These are phyloP conservation scores for Aspergillus tamarii DNA, from an alignment of 2,329 filamentous ascomycete species.

Conservation along the genomic window DNA sequence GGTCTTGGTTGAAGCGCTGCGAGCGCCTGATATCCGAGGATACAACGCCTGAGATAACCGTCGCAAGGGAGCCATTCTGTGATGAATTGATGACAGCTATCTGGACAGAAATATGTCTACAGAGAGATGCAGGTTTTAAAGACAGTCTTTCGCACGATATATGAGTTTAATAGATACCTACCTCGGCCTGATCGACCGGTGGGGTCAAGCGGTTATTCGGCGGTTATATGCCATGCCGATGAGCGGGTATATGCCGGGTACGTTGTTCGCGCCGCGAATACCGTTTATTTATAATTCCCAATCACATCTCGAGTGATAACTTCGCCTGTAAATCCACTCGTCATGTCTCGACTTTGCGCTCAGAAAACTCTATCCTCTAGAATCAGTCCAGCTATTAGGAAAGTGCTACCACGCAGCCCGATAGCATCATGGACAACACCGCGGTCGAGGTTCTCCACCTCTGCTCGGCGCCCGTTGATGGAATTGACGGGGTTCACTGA, in stretches of 20 bases:
- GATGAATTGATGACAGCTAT: not conserved
- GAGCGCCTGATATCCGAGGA: not conserved
- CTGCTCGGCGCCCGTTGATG: slow-evolving; percentile 58
- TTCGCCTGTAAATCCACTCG: not conserved
- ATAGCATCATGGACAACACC: not conserved
- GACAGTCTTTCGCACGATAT: not conserved
- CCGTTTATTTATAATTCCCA: not conserved
- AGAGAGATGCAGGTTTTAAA: not conserved
- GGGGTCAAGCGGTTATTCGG: slow-evolving; percentile 5
- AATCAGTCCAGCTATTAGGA: not conserved
- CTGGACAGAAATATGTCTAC: not conserved
- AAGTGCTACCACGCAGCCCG: not conserved
- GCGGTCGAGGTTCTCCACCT: slow-evolving; percentile 35
- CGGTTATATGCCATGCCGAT: slow-evolving; percentile 8
- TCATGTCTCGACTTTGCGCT: slow-evolving; percentile 12
- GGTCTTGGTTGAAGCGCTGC: slow-evolving; percentile 9
- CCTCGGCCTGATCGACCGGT: not conserved
- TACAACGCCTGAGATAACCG: not conserved
- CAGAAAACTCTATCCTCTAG: not conserved
- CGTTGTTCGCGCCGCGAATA: not conserved
- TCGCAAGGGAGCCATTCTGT: slow-evolving; percentile 2
- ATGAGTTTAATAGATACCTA: not conserved
- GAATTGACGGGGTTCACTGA: slow-evolving; percentile 73
- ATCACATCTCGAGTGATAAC: not conserved
- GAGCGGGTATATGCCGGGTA: slow-evolving; percentile 7